Evolutionary conservation across 768 basidiomycete species (phyloP), one percentile per base, ranked within the genome.

Genomic region (Suillus subluteus): DNA sequence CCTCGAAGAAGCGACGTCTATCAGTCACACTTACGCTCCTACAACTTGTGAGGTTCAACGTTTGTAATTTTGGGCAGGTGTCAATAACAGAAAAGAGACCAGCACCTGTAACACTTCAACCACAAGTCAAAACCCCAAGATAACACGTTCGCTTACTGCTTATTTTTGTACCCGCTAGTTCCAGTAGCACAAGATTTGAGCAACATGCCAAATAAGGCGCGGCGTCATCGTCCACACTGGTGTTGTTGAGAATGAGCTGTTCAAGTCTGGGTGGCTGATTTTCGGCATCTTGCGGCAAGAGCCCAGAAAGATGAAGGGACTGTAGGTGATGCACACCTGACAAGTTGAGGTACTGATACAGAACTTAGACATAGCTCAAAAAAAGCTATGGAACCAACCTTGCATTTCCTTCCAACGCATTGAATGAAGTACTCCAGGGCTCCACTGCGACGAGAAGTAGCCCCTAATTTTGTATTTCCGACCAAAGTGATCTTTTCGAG

Each of bases 1-100:
- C 90, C 80, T 91, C 88, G 70, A 92, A 92, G 70, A 92, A 88
- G 8, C 83, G 83, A 16, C 91, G 82, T 32, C 90, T 79, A 67
- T 90, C 88, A 1, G 80, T 79, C 6, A 91, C 82, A 7, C 72
- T 79, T 63, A 92, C 81, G 6, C 90, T 85, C 62, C 90, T 82
- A 67, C 90, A 92, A 66, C 88, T 86, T 4, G 88, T 91, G 55
- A 92, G 76, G 71, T 91, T 86, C 16, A 91, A 72, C n/a, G 78
- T 83, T 65, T 79, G 75, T 37, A 92, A 78, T 37, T 76, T 78
- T 3, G 78, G 68, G 69, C 91, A 92, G 0, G 80, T 81, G 69
- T 91, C 86, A 38, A 92, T 78, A 44, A 92, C 83, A 3, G 74
- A 68, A 69, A 86, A 87, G 26, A 91, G 71, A 11, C 86, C 90